Base-by-base conservation (phyloP, 495 filamentous ascomycete genomes). In the Aspergillus egyptiacus region DNA sequence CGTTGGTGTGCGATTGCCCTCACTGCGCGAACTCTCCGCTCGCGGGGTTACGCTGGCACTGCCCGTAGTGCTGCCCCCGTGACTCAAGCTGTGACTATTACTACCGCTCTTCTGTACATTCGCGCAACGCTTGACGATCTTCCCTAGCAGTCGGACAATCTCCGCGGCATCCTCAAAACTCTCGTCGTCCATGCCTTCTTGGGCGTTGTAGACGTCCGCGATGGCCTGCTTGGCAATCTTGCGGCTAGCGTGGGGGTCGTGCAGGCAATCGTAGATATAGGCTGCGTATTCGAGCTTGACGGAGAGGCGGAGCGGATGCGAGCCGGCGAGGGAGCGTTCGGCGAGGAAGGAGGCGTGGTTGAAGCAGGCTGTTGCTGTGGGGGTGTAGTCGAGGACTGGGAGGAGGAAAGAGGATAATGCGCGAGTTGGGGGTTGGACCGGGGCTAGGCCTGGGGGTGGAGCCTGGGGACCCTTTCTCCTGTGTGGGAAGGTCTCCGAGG, bases 251-350 rank as follows among this genome's bases (percentile, higher is more conserved):
- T 85, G 81, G 42, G 76, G 68, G 52, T 97, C 91, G 57, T 93
- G 87, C 6, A 90, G 74, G 58, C 91, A 96, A 60, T 98, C 93
- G 71, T 93, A 95, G 4, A 95, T 73, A 60, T 96, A 98, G 2
- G 91, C 93, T n/a, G 84, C 80, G 62, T 90, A 93, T 66, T 98
- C 93, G 9, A 95, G 83, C 52, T 94, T 94, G 13, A 96, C 85
- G 0, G 87, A 93, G 0, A 98, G 75, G 2, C 93, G 85, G 13
- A 98, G 75, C 1, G 93, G 93, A 53, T 97, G 88, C 0, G 87
- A 90, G 24, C 90, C 90, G 50, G 89, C 86, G 14, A 97, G 75
- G 8, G 87, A 70, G 10, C 68, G 61, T 22, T 88, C 84, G 3
- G 91, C 87, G 5, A 91, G 75, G n/a, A 76, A 64, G 10, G 83